Conservation (phyloP, 371 early-diverging fungal genomes). For the Rhizopus microsporus region DNA sequence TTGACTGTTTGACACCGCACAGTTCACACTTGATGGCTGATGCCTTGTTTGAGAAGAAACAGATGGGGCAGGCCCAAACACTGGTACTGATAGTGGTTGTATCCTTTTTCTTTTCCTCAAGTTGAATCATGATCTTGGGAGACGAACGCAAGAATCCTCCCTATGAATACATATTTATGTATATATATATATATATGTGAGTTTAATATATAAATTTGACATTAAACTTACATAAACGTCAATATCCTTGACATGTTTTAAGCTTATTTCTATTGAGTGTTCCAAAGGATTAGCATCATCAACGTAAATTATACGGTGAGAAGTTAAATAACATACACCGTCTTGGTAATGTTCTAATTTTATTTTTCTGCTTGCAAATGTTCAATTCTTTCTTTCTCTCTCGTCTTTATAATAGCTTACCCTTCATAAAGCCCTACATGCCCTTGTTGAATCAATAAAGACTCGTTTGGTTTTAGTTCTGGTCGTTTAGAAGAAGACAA, state of each 20-base stretch:
- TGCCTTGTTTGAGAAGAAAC: slow-evolving; percentile 64
- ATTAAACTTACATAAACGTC: slow-evolving; percentile 55
- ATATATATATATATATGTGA: not conserved
- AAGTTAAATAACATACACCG: slow-evolving; percentile 78
- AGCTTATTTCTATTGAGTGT: slow-evolving; percentile 58
- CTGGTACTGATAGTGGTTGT: slow-evolving; percentile 9
- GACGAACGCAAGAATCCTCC: slow-evolving; percentile 67
- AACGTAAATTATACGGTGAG: slow-evolving; percentile 79
- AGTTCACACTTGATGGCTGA: slow-evolving; percentile 59
- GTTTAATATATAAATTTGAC: not conserved
- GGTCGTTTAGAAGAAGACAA: slow-evolving; percentile 66
- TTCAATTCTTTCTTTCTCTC: not conserved
- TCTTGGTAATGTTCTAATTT: slow-evolving; percentile 67
- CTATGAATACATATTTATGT: slow-evolving; percentile 28
- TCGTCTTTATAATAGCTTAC: slow-evolving; percentile 31
- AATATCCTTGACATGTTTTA: slow-evolving; percentile 51
- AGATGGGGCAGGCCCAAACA: slow-evolving; percentile 78
- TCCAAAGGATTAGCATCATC: slow-evolving; percentile 58
- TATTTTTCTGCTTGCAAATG: slow-evolving; percentile 32
- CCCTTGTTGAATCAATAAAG: slow-evolving; percentile 57
- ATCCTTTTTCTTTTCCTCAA: slow-evolving; percentile 33
- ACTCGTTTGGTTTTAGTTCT: slow-evolving; percentile 53
- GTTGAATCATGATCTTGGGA: slow-evolving; percentile 60
- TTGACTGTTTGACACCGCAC: slow-evolving; percentile 66
- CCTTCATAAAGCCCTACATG: slow-evolving; percentile 76